phyloP scores from a whole-genome alignment of 768 basidiomycete genomes.

The Rossbeevera mucosa region DNA sequence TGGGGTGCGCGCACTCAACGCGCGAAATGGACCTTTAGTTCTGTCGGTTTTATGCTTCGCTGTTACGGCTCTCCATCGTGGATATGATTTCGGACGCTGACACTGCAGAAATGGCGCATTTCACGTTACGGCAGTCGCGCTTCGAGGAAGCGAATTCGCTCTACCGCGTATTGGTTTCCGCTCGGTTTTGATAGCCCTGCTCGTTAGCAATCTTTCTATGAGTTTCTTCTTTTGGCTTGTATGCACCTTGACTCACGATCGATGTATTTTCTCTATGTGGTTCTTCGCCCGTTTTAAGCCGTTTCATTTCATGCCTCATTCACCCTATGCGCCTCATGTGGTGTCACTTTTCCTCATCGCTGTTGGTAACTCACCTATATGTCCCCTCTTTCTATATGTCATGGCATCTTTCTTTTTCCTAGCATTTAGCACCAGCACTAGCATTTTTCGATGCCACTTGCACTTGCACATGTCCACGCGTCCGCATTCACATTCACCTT shows the following conservation, averaged over 20 bases:
- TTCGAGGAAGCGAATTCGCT: slow-evolving; percentile 75
- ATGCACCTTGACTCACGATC: slow-evolving; percentile 5
- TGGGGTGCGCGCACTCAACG: slow-evolving; percentile 3
- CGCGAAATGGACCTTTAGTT: slow-evolving; percentile 38
- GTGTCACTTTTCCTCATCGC: neutral
- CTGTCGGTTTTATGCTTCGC: slow-evolving; percentile 70
- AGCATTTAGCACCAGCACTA: neutral
- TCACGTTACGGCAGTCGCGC: slow-evolving; percentile 64
- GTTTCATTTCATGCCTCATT: neutral
- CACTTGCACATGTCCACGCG: neutral
- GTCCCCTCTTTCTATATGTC: neutral
- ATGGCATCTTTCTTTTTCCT: neutral
- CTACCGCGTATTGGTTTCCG: slow-evolving; percentile 57
- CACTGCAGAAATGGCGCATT: slow-evolving; percentile 73
- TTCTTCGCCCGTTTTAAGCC: neutral
- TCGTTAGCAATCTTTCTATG: slow-evolving; percentile 6
- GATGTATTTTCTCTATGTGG: neutral
- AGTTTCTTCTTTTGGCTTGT: slow-evolving; percentile 16
- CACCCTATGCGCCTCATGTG: neutral
- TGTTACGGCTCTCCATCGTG: slow-evolving; percentile 63
- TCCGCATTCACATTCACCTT: neutral
- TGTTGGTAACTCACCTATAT: neutral
- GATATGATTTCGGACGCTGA: slow-evolving; percentile 63
- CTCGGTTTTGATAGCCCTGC: slow-evolving; percentile 25
- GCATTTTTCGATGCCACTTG: neutral